Evolutionary conservation across 2,329 filamentous ascomycete genomes (phyloP), one percentile per base, ranked within the genome.

Genomic region (Hypomyces rosellus): DNA sequence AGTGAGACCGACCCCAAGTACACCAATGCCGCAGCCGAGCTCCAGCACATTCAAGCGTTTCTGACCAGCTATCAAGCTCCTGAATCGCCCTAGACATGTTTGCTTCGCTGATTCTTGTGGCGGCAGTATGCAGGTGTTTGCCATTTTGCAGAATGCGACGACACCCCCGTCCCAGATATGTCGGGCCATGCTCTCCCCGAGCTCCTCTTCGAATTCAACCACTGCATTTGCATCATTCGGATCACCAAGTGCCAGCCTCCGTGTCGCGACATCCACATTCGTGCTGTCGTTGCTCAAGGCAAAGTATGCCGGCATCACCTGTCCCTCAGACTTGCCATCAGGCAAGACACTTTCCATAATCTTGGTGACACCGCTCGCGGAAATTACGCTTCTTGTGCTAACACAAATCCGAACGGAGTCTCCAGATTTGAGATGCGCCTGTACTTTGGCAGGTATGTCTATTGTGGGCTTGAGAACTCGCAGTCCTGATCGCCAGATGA

Each of bases 131-230:
- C 62, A 61, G 3, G 61, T 59, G 12, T 61, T 63, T 5, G 61
- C 63, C 25, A 70, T 57, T 38, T 62, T 63, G 20, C 65, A 65
- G 15, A 68, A 56, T 1, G 74, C 71, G 5, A 76, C 66, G 9
- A 81, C 65, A 1, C 79, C 79, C 1, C 72, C 78, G 47, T 82
- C 79, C 79, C 79, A 82, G 5, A 82, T 68, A 53, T 82, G 78
- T 3, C 78, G 72, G 1, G 78, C 78, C 49, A 82, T 81, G 58
- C 77, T 81, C 63, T 82, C 78, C 13, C 77, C 78, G 9, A 82
- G 73, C 47, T 81, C 77, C 53, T 82, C 80, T 48, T 77, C 74
- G 4, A 81, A 63, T 25, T 73, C 67, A 7, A 79, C 53, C 9
- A 55, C 57, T 1, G 62, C 57, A 2, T 61, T 42, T 14, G 55